These are phyloP conservation scores for Curvularia sp. DNA, from an alignment of 2,329 filamentous ascomycete species.

Conservation along the genomic window DNA sequence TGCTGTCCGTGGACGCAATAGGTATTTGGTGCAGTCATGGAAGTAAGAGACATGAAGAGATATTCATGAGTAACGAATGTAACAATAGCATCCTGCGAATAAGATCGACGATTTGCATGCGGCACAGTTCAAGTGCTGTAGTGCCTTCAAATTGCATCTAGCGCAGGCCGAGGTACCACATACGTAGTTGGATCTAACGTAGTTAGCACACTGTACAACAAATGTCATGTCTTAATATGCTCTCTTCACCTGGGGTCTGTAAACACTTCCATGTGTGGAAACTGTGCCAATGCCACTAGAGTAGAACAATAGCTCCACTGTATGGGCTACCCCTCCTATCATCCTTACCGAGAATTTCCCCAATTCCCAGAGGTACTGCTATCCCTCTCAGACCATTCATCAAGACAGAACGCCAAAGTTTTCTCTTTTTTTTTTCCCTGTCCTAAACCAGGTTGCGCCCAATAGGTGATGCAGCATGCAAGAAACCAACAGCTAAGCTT, in stretches of 20 bases:
- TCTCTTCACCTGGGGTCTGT: neutral
- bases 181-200: neutral
- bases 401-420: neutral
- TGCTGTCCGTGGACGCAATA: neutral
- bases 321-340: neutral
- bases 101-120: constrained; percentile 3
- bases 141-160: neutral
- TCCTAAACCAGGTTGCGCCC: no score
- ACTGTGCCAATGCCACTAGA: neutral
- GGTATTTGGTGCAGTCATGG: neutral
- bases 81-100: neutral
- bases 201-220: neutral
- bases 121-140: constrained; percentile 9
- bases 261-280: neutral
- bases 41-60: neutral
- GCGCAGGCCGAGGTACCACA: constrained; percentile 1
- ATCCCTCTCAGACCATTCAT: neutral
- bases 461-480: no score
- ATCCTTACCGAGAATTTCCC: neutral
- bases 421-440: no score
- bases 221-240: neutral
- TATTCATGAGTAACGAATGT: constrained; percentile 10
- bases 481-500: no score
- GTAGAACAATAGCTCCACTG: neutral
- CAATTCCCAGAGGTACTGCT: neutral